Percentiles rank a stretch among this genome's conserved stretches.
Conservation (phyloP, 306 rosid species). For the Crataegus laevigata region DNA sequence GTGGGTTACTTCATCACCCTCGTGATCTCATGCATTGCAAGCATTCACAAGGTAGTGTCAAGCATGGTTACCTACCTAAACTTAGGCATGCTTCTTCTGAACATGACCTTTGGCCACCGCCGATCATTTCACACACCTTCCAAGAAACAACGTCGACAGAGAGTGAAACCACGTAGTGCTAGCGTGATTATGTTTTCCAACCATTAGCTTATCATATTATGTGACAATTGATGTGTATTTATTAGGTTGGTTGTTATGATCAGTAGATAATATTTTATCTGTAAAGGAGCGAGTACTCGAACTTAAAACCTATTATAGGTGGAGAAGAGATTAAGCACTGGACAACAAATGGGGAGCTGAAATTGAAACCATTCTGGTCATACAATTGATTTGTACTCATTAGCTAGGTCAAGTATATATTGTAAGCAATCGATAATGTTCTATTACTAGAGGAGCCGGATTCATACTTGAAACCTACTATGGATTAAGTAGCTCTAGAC, state of each 20-base stretch:
- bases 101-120: not conserved
- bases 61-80: not conserved
- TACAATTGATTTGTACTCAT: too few relatives aligned
- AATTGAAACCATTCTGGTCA: too few relatives aligned
- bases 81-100: not conserved
- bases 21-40: not conserved
- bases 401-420: not conserved
- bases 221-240: too few relatives aligned
- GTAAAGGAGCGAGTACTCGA: not conserved
- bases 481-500: not conserved
- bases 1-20: not conserved
- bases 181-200: not conserved
- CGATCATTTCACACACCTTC: not conserved
- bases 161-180: not conserved
- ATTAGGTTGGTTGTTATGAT: too few relatives aligned
- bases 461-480: not conserved
- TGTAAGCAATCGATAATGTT: not conserved
- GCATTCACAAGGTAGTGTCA: not conserved
- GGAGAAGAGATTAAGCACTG: too few relatives aligned
- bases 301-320: too few relatives aligned
- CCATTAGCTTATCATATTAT: not conserved
- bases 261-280: too few relatives aligned
- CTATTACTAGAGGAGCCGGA: not conserved
- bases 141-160: not conserved
- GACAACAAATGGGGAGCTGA: too few relatives aligned